phyloP scores from a whole-genome alignment of 1,284 basidiomycete genomes.

The Rhodotorula sp. region DNA sequence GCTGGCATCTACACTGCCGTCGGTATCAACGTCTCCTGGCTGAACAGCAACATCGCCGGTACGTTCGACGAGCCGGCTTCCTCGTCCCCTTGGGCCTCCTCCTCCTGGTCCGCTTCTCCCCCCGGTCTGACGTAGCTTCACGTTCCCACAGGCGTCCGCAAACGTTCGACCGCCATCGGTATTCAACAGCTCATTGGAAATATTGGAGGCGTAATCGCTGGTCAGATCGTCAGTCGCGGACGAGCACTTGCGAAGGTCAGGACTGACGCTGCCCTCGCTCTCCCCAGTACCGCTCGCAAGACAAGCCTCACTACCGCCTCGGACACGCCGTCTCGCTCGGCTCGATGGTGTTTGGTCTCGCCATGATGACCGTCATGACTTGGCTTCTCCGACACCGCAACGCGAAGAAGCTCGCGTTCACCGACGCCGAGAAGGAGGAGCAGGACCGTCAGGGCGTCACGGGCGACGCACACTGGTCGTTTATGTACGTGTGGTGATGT shows the following conservation, averaged over 20 bases:
- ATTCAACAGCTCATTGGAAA: constrained; percentile 17
- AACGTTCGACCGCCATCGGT: constrained; percentile 16
- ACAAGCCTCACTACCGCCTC: constrained; percentile 14
- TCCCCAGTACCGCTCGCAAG: constrained; percentile 9
- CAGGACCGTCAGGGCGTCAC: constrained; percentile 6
- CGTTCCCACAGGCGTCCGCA: background rate
- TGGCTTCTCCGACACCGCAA: constrained; percentile 13
- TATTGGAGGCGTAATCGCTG: background rate
- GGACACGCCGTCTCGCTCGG: constrained; percentile 21
- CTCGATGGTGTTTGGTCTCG: constrained; percentile 1
- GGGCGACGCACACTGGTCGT: constrained; percentile 13
- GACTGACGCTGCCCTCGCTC: background rate
- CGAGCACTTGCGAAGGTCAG: background rate
- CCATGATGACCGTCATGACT: constrained; percentile 2
- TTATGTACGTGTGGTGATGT: constrained; percentile 11
- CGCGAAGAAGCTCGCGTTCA: constrained; percentile 19
- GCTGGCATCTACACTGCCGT: constrained; percentile 8
- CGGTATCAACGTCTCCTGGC: constrained; percentile 8
- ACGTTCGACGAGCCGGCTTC: background rate
- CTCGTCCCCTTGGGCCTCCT: background rate
- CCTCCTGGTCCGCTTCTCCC: background rate
- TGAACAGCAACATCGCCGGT: constrained; percentile 6
- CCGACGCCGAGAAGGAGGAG: constrained; percentile 19
- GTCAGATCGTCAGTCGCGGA: background rate
- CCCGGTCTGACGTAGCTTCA: background rate